Conservation (phyloP, 192 early-diverging fungal species). For the Helicostylum pulchrum region DNA sequence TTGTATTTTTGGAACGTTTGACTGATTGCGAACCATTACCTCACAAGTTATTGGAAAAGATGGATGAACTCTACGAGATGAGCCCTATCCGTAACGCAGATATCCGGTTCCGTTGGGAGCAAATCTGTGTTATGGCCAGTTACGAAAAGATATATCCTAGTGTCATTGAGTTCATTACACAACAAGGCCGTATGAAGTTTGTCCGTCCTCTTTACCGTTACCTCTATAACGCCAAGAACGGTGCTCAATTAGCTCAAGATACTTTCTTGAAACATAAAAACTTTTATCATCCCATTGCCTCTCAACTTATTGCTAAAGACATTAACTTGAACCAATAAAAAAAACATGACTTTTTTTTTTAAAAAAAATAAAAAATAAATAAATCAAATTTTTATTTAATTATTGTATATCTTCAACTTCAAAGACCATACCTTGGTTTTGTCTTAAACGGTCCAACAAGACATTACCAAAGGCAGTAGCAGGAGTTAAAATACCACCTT, state of each 20-base stretch:
- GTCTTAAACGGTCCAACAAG: constrained; percentile 61
- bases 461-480: constrained; percentile 75
- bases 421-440: constrained; percentile 49
- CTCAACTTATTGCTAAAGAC: constrained; percentile 83
- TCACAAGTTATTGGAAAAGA: constrained; percentile 52
- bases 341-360: too few relatives aligned
- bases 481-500: constrained; percentile 77
- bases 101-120: constrained; percentile 85
- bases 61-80: constrained; percentile 74
- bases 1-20: constrained; percentile 81
- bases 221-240: constrained; percentile 65
- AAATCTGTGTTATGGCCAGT: constrained; percentile 69
- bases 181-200: constrained; percentile 94
- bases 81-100: constrained; percentile 74
- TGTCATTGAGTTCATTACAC: constrained; percentile 73
- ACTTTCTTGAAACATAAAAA: constrained; percentile 73
- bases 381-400: too few relatives aligned
- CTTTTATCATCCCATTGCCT: constrained; percentile 95
- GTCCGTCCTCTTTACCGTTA: constrained; percentile 78
- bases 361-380: too few relatives aligned
- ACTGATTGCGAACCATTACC: constrained; percentile 59
- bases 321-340: constrained; percentile 33
- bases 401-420: constrained; percentile 24
- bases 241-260: constrained; percentile 68
- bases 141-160: constrained; percentile 72